Evolutionary conservation across 495 filamentous ascomycete species (phyloP).

Genomic region (Aspergillus affinis): DNA sequence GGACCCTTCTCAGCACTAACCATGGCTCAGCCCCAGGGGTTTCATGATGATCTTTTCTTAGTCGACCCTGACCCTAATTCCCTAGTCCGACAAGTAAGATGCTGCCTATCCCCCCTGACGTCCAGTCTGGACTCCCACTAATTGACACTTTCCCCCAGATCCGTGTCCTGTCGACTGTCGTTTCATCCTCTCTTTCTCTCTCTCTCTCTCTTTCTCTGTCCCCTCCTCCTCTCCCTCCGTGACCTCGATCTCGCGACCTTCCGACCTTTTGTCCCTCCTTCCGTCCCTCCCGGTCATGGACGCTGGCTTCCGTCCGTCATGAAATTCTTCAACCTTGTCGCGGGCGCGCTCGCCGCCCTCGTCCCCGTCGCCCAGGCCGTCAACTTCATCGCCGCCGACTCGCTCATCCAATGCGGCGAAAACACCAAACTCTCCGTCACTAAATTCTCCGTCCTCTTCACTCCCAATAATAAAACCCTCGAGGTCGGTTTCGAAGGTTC

Average conservation of each 20-base stretch:
- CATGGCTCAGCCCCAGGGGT: not conserved
- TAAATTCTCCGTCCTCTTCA: conserved; percentile 79
- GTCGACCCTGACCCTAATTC: not conserved
- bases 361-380: conserved; percentile 27
- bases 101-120: not conserved
- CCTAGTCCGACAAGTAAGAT: not conserved
- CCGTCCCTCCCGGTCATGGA: conserved; percentile 28
- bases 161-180: conserved; percentile 17
- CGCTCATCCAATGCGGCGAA: conserved; percentile 73
- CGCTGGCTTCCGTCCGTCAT: not conserved
- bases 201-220: not conserved
- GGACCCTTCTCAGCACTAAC: not conserved
- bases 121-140: not conserved
- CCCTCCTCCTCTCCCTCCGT: conserved; percentile 30
- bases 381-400: conserved; percentile 65
- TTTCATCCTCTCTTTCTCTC: conserved; percentile 12
- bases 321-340: not conserved
- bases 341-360: not conserved
- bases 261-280: conserved; percentile 35
- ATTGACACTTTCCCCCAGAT: not conserved
- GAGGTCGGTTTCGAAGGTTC: conserved; percentile 76
- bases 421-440: conserved; percentile 79
- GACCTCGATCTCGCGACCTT: conserved; percentile 39
- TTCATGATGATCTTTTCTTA: not conserved
- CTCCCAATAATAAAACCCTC: conserved; percentile 70